A percentile compares a stretch with the other conserved stretches of the same genome.
These are phyloP conservation scores for Monosporascus cannonballus DNA, from an alignment of 2,329 filamentous ascomycete genomes.

Conservation along the genomic window DNA sequence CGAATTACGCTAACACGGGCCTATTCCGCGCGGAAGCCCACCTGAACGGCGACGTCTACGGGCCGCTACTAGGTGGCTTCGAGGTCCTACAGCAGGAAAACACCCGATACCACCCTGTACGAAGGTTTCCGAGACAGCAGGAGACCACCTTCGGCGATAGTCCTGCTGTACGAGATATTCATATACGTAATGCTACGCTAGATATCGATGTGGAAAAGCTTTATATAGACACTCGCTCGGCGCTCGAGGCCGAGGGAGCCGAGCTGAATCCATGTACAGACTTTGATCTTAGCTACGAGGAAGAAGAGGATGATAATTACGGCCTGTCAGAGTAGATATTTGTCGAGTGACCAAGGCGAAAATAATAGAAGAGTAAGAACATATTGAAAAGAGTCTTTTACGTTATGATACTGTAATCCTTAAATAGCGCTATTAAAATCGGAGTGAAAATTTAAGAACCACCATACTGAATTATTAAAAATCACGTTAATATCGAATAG, in stretches of 20 bases:
- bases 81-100: constrained; percentile 40
- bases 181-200: constrained; percentile 6
- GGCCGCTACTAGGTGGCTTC: constrained; percentile 38
- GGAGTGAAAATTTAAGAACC: too few relatives aligned
- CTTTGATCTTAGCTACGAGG: constrained; percentile 9
- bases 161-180: neutral
- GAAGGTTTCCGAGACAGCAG: constrained; percentile 3
- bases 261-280: constrained; percentile 3
- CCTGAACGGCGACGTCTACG: constrained; percentile 32
- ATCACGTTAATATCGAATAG: too few relatives aligned
- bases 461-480: too few relatives aligned
- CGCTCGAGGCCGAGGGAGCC: constrained; percentile 8
- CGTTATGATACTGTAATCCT: too few relatives aligned
- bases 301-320: constrained; percentile 2
- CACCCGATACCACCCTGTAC: constrained; percentile 5
- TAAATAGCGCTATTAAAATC: too few relatives aligned
- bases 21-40: constrained; percentile 46
- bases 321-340: too few relatives aligned
- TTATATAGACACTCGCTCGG: constrained; percentile 4
- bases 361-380: too few relatives aligned
- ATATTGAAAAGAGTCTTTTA: too few relatives aligned
- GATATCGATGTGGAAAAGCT: constrained; percentile 12
- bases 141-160: constrained; percentile 3
- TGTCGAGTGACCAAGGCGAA: too few relatives aligned
- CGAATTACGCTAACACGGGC: constrained; percentile 39